A percentile compares a stretch with the other conserved stretches of the same genome.
Conservation (phyloP, 2,329 filamentous ascomycete genomes). For the Trichoderma pleuroti region DNA sequence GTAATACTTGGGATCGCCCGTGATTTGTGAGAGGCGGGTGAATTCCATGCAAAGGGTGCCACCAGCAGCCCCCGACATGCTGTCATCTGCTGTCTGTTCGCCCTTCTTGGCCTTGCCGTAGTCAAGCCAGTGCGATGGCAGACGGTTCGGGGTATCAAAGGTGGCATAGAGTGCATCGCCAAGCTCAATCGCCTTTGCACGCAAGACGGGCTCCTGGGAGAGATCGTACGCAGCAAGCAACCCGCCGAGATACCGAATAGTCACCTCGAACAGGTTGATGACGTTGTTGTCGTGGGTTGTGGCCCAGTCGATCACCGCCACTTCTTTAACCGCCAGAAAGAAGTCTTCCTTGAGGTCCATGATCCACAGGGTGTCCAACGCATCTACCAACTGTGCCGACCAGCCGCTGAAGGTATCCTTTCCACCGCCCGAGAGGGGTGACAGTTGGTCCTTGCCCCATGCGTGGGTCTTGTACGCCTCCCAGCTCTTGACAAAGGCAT, state of each 20-base stretch:
- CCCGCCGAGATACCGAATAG: constrained; percentile 53
- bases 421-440: constrained; percentile 45
- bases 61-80: constrained; percentile 43
- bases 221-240: constrained; percentile 52
- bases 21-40: constrained; percentile 69
- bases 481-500: constrained; percentile 46
- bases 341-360: constrained; percentile 58
- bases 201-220: constrained; percentile 43
- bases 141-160: constrained; percentile 53
- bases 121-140: constrained; percentile 46
- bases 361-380: constrained; percentile 57
- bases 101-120: constrained; percentile 42
- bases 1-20: constrained; percentile 69
- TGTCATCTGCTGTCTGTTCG: constrained; percentile 33
- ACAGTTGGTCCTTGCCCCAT: constrained; percentile 55
- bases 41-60: constrained; percentile 73
- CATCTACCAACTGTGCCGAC: constrained; percentile 57
- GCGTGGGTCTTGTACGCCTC: constrained; percentile 51
- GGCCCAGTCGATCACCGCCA: constrained; percentile 54
- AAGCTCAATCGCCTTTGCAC: constrained; percentile 50
- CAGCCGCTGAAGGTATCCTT: constrained; percentile 52
- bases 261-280: constrained; percentile 62
- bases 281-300: constrained; percentile 39
- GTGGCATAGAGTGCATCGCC: constrained; percentile 51
- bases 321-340: constrained; percentile 43